Evolutionary conservation across 371 early-diverging fungal species (phyloP).

Genomic region (Coemansia sp.): DNA sequence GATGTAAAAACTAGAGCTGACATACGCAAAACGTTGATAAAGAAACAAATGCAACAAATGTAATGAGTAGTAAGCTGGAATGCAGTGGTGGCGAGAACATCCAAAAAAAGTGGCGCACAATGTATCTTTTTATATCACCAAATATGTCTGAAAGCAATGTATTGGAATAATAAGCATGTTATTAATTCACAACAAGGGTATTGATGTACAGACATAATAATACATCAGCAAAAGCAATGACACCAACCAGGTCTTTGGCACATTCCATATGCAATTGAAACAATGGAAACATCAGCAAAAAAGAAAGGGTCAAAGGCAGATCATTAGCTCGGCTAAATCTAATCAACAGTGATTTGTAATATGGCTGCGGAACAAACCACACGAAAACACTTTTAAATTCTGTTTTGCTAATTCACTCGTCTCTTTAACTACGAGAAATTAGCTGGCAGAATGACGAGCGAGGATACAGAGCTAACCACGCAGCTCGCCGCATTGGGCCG

Average conservation of each 20-base stretch:
- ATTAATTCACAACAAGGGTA: background rate
- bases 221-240: background rate
- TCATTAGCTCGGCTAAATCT: background rate
- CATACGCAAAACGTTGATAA: background rate
- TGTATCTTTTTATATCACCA: too few relatives aligned
- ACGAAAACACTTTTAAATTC: background rate
- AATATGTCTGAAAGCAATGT: too few relatives aligned
- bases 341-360: background rate
- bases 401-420: background rate
- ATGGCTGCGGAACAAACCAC: slow-evolving; percentile 1
- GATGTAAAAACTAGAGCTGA: background rate
- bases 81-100: too few relatives aligned
- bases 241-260: background rate
- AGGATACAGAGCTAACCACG: background rate
- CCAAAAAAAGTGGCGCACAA: too few relatives aligned
- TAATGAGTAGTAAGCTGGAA: background rate
- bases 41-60: background rate
- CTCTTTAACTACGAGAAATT: background rate
- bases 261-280: background rate
- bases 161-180: too few relatives aligned
- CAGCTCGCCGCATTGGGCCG: slow-evolving; percentile 4
- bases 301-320: background rate
- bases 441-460: background rate
- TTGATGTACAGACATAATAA: background rate
- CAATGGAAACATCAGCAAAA: background rate